Evolutionary conservation across 768 basidiomycete species (phyloP), one percentile per base, ranked within the genome.

Genomic region (Dacryopinax primogenitus): DNA sequence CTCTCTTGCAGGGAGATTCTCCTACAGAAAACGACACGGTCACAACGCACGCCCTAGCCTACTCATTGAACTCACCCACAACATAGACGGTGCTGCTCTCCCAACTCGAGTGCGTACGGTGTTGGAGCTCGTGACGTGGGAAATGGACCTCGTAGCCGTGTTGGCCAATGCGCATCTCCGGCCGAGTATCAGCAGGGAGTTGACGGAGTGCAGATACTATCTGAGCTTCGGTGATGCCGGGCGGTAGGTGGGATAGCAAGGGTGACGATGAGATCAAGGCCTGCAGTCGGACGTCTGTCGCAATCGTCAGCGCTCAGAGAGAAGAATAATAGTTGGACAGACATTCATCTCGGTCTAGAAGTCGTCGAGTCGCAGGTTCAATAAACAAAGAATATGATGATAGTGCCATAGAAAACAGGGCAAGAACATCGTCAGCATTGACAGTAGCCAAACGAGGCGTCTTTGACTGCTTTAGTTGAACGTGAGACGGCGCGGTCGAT

Each of bases 31-130:
- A 58, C 30, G n/a, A n/a, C 11, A 64, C 65, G 21, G 66, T 64
- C 18, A 64, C 66, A 28, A 65, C 16, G 33, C 37, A 32, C 47
- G 62, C 62, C n/a, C 62, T 21, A 34, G 13, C 47, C 23, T 21
- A 28, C 45, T 39, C 28, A 37, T 47, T 64, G 18, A 32, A 63
- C 62, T 44, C 47, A 77, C 83, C 64, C 67, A 91, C 90, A 68
- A 90, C 72, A 70, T 92, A 92, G 11, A 86, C 68, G 0, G 86
- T 88, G 64, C 80, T 69, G 1, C 78, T 71, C 9, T 87, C 81
- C 89, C 90, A 91, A 23, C 62, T 66, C 13, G 58, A n/a, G 64
- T 66, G 62, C 45, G 67, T 51, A 32, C 32, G 26, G 9, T 58
- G 51, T 4, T 28, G 51, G 6, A 21, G 21, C 32, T 28, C 30